Percentiles rank a stretch among this genome's conserved stretches.
These are phyloP conservation scores for Ophiostoma angusticollis DNA, from an alignment of 2,329 filamentous ascomycete species.

Conservation along the genomic window DNA sequence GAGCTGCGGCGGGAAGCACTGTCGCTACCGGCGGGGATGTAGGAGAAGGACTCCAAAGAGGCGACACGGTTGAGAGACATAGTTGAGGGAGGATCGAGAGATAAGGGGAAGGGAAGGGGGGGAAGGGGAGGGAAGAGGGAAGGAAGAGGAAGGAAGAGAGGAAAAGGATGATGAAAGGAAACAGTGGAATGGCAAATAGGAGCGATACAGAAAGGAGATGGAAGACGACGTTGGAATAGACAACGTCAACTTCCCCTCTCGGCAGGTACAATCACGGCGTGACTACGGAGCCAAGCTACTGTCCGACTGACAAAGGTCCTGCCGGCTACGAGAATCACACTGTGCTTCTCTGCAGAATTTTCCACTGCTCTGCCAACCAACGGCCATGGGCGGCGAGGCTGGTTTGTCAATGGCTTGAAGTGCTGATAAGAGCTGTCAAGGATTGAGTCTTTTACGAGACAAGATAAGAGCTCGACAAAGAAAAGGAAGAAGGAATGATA, in stretches of 20 bases:
- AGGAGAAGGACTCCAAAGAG: slow-evolving; percentile 40
- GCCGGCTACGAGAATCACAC: no score
- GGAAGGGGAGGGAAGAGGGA: neutral
- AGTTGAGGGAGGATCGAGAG: neutral
- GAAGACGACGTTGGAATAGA: no score
- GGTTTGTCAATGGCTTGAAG: neutral
- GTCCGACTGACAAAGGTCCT: no score
- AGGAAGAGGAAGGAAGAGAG: neutral
- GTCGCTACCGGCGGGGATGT: slow-evolving; percentile 23
- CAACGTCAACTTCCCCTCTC: no score
- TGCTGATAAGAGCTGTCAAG: neutral
- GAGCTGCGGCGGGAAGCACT: slow-evolving; percentile 26
- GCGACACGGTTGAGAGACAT: slow-evolving; percentile 42
- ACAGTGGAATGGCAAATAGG: neutral
- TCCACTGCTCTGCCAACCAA: no score
- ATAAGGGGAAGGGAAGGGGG: neutral
- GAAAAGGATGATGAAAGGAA: neutral
- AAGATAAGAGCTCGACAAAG: slow-evolving; percentile 1
- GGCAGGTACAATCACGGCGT: no score
- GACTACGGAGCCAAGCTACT: no score
- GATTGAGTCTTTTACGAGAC: neutral
- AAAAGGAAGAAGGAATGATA: neutral
- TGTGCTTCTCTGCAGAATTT: no score
- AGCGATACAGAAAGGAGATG: neutral
- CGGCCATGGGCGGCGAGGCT: neutral